A percentile compares a stretch with the other conserved stretches of the same genome.
These are phyloP conservation scores for Phytopythium cucurbitacearum DNA, from an alignment of 352 stramenopile genomes.

Conservation along the genomic window DNA sequence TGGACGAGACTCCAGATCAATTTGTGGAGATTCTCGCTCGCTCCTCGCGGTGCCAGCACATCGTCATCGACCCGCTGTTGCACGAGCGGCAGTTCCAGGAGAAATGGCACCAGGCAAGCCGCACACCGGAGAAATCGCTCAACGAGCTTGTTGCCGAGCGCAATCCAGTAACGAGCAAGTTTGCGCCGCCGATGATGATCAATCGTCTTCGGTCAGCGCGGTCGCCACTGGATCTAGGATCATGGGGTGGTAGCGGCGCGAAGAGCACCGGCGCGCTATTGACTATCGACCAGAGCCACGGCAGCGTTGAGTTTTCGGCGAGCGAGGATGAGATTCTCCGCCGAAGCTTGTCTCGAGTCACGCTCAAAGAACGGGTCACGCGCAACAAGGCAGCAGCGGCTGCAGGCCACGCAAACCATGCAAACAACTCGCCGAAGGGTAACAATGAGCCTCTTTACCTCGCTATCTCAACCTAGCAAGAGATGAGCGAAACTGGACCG, in stretches of 20 bases:
- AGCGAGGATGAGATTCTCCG: constrained; percentile 46
- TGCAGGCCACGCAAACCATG: neutral
- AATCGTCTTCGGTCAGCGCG: constrained; percentile 1
- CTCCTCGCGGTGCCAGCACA: constrained; percentile 38
- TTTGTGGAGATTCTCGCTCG: constrained; percentile 65
- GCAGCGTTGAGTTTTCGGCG: constrained; percentile 5
- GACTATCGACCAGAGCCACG: neutral
- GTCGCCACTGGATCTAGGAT: neutral
- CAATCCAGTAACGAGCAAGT: constrained; percentile 50
- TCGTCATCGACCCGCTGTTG: constrained; percentile 52
- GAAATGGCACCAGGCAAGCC: constrained; percentile 39
- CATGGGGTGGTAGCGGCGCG: neutral
- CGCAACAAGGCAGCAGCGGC: constrained; percentile 21
- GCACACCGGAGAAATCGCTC: constrained; percentile 24
- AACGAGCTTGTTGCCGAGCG: constrained; percentile 31
- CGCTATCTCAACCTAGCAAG: constrained; percentile 47
- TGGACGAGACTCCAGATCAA: constrained; percentile 27
- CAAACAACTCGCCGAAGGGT: neutral
- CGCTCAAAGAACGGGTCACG: constrained; percentile 45
- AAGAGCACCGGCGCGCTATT: neutral
- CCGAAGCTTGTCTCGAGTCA: constrained; percentile 57
- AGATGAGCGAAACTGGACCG: neutral
- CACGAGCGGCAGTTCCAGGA: constrained; percentile 53
- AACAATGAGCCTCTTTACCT: constrained; percentile 37
- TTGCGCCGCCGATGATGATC: constrained; percentile 28